Evolutionary conservation across 2,329 filamentous ascomycete species (phyloP), one percentile per base, ranked within the genome.

Genomic region (Trichoderma aggressivum): DNA sequence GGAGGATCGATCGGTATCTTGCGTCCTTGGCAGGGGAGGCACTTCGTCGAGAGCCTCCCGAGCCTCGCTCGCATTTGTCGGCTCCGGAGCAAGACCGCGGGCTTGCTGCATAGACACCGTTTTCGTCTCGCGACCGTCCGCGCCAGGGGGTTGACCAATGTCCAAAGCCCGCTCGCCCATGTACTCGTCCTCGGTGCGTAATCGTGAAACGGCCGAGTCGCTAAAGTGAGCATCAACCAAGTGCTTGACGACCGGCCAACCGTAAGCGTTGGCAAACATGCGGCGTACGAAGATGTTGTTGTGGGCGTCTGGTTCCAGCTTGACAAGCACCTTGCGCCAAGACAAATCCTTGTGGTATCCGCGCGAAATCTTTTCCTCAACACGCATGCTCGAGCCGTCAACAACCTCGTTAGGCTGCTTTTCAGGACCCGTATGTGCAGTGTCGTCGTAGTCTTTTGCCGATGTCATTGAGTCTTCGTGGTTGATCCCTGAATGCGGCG

Each of bases 251-350:
- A 99, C 96, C 0, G 96, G 96, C 96, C 96, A 99, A 2, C 96
- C 96, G 76, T 97, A 97, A 0, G 96, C 96, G 78, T 99, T 99
- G 70, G 94, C 91, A 80, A 99, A 99, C 91, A 94, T 97, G 70
- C 96, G 91, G 18, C 96, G 91, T 28, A 99, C 96, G 72, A 98
- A 92, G 75, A 99, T 97, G 80, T 99, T 99, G 82, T 99, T 99
- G 83, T 99, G 96, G 0, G 96, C 96, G 81, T 99, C 96, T 0
- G 96, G 96, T 79, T 99, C 95, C 3, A 99, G 86, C 68, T 96
- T 92, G 16, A 99, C 96, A 5, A 99, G 88, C 1, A 99, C 96
- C 79, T 99, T 99, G 59, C 96, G 92, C 96, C 96, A 99, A 1
- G 93, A 93, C 24, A 99, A 83, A 74, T 94, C 94, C 14, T 90